phyloP scores from a whole-genome alignment of 2,329 filamentous ascomycete species.

The Aspergillus sp. region DNA sequence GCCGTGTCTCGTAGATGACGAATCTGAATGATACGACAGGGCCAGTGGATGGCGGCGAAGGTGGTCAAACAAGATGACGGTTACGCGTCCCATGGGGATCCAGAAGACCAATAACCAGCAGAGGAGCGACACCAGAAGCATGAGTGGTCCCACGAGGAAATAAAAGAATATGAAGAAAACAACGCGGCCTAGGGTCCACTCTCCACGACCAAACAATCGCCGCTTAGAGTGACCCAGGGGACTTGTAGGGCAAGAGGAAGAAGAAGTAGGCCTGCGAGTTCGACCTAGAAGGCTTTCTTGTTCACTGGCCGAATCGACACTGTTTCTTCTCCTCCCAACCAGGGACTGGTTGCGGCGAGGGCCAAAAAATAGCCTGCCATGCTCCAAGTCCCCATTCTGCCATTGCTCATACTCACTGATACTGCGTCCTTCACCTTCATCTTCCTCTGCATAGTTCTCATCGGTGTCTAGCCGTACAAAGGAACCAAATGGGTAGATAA shows the following conservation, averaged over 20 bases:
- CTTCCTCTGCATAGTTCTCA: slow-evolving; percentile 90
- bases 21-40: slow-evolving; percentile 87
- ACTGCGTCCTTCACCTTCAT: slow-evolving; percentile 91
- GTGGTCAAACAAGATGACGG: slow-evolving; percentile 84
- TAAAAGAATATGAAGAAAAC: slow-evolving; percentile 98
- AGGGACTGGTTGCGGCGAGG: slow-evolving; percentile 74
- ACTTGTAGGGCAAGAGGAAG: slow-evolving; percentile 12
- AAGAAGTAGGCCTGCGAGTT: slow-evolving; percentile 52
- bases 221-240: slow-evolving; percentile 63
- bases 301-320: slow-evolving; percentile 84
- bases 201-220: slow-evolving; percentile 86
- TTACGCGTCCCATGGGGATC: slow-evolving; percentile 98
- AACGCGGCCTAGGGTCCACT: slow-evolving; percentile 93
- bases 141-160: slow-evolving; percentile 79
- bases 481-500: slow-evolving; percentile 96
- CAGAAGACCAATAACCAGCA: slow-evolving; percentile 98
- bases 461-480: slow-evolving; percentile 93
- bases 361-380: slow-evolving; percentile 93
- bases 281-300: slow-evolving; percentile 83
- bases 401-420: slow-evolving; percentile 99
- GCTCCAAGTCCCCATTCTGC: slow-evolving; percentile 96
- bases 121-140: slow-evolving; percentile 80
- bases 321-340: slow-evolving; percentile 80
- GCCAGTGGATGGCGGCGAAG: slow-evolving; percentile 89
- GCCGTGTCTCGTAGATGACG: slow-evolving; percentile 67